These are phyloP conservation scores for Miscanthus lutarioriparius DNA, from an alignment of 176 grass and related monocot species.

Conservation along the genomic window DNA sequence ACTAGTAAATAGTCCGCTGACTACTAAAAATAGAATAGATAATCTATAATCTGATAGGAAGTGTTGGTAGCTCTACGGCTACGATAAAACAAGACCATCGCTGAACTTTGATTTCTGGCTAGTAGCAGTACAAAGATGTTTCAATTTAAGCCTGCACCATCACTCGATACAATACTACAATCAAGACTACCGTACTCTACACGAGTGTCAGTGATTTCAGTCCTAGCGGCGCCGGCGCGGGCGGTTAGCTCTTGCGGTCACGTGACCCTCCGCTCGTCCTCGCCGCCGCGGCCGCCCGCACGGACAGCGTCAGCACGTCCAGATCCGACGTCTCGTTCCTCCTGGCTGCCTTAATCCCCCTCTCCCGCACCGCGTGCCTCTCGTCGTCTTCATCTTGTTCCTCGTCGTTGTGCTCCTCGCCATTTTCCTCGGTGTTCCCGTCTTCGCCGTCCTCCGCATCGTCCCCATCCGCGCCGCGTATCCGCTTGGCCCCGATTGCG, in stretches of 20 bases:
- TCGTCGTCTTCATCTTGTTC: constrained; percentile 24
- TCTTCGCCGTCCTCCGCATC: constrained; percentile 3
- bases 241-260: constrained; percentile 29
- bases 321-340: constrained; percentile 43
- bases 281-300: constrained; percentile 56
- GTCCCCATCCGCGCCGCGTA: background rate
- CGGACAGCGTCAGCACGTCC: constrained; percentile 49
- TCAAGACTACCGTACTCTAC: background rate
- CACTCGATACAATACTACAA: background rate
- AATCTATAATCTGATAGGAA: too few species aligned
- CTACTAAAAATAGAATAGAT: too few species aligned
- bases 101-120: too few species aligned
- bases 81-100: too few species aligned
- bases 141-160: background rate
- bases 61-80: too few species aligned
- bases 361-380: constrained; percentile 23
- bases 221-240: background rate
- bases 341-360: constrained; percentile 1
- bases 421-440: constrained; percentile 12
- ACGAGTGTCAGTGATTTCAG: background rate
- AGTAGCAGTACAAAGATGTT: too few species aligned
- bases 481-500: constrained; percentile 53
- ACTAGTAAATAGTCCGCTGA: too few species aligned
- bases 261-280: constrained; percentile 37
- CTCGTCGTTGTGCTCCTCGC: constrained; percentile 18